A percentile compares a stretch with the other conserved stretches of the same genome.
Conservation (phyloP, 1,284 basidiomycete genomes). For the Stereum hirsutum region DNA sequence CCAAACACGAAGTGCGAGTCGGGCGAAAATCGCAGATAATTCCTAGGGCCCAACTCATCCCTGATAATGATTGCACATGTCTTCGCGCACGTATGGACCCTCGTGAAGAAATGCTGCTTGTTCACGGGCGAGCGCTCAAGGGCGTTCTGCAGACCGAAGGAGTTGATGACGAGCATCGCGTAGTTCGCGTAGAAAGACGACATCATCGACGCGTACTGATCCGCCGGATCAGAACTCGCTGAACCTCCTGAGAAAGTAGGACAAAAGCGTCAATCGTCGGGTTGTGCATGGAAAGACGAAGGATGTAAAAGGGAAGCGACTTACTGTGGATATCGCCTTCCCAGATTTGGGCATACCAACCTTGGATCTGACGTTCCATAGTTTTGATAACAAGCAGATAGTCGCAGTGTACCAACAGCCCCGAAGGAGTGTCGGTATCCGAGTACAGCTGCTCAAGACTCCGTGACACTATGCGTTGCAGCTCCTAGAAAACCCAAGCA, state of each 20-base stretch:
- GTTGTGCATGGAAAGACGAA: too few species aligned
- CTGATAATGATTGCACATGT: constrained; percentile 61
- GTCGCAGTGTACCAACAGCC: constrained; percentile 82
- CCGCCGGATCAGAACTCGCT: constrained; percentile 14
- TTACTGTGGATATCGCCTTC: constrained; percentile 8
- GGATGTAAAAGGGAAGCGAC: too few species aligned
- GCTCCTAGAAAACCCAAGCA: constrained; percentile 39
- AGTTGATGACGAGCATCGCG: constrained; percentile 82
- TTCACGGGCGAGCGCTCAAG: constrained; percentile 68
- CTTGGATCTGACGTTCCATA: constrained; percentile 72
- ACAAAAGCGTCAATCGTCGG: neutral
- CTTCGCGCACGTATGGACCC: constrained; percentile 72
- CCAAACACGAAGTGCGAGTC: constrained; percentile 91
- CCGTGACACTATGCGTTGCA: constrained; percentile 83
- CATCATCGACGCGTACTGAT: constrained; percentile 43
- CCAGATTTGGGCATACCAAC: constrained; percentile 39
- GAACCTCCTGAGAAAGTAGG: constrained; percentile 1
- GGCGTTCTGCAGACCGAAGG: constrained; percentile 92
- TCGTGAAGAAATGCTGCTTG: constrained; percentile 81
- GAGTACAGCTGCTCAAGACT: constrained; percentile 89
- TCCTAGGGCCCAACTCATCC: constrained; percentile 68
- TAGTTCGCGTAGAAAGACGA: constrained; percentile 80
- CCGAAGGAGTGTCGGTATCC: constrained; percentile 72
- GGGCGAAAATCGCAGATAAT: constrained; percentile 77
- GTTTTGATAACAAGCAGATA: constrained; percentile 79